Base-by-base conservation (phyloP, 345 rosid genomes). In the Rhodamnia argentea region DNA sequence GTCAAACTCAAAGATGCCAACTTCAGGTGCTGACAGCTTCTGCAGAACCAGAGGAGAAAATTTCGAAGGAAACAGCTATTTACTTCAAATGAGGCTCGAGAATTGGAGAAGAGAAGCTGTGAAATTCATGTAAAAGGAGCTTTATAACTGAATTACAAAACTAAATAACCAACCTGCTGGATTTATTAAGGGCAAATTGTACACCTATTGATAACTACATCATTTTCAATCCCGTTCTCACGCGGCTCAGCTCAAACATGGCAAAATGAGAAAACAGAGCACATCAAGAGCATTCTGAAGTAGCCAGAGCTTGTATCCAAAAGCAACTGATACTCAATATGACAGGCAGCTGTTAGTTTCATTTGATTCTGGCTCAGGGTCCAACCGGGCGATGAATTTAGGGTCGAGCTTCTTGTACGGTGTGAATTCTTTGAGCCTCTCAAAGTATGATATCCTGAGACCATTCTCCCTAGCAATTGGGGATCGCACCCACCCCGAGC, bases 401-500 rank as follows among this genome's bases (percentile, higher is more conserved):
- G 53, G 52, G 64, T 88, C 84, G 2, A 86, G 54, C 42, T 23
- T 58, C 32, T 40, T 58, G 85, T 85, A 86, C 5, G 89, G 87
- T 7, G 60, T 16, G 20, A 56, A n/a, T 42, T 62, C 18, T 4
- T 83, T 40, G 52, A 90, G 90, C 85, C 90, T 88, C 88, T 91
- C 85, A 44, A 91, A 90, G 85, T 88, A 91, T 0, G 91, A 91
- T 60, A 2, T 83, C 75, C 6, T 42, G 86, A 91, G 70, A 44
- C 93, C 91, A 2, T 85, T 59, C 74, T 42, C 26, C 84, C 86
- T 42, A 27, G 89, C 91, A 83, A 91, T 86, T 53, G 87, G 50
- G 32, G 92, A 85, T 0, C 93, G 92, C 11, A 91, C 87, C 85
- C 86, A 55, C n/a, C 84, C 75, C 57, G 56, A 29, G 60, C 27